phyloP scores from a whole-genome alignment of 352 stramenopile genomes.

The Phytophthora pini region DNA sequence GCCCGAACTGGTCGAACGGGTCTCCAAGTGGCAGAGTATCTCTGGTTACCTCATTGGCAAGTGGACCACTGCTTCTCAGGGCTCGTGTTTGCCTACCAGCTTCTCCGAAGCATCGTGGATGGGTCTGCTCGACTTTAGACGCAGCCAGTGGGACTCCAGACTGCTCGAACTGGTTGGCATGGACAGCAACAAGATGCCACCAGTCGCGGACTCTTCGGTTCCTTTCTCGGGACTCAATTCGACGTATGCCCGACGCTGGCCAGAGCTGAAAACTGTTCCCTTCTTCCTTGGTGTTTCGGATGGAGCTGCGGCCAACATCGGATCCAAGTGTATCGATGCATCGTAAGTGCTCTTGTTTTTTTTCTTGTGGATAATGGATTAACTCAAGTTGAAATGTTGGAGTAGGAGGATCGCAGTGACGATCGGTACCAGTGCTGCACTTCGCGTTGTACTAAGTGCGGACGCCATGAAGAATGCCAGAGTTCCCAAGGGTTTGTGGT shows the following conservation, averaged over 20 bases:
- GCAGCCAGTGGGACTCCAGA: constrained; percentile 83
- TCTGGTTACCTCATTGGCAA: constrained; percentile 88
- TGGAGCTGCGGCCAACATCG: constrained; percentile 94
- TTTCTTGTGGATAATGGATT: constrained; percentile 7
- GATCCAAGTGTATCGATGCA: constrained; percentile 91
- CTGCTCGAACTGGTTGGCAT: constrained; percentile 81
- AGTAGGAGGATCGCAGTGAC: constrained; percentile 92
- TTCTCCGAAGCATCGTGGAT: constrained; percentile 96
- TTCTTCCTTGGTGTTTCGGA: constrained; percentile 94
- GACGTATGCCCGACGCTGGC: constrained; percentile 72
- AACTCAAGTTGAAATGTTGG: constrained; percentile 1
- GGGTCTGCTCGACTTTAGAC: constrained; percentile 92
- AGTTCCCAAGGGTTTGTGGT: constrained; percentile 93
- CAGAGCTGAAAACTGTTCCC: constrained; percentile 62
- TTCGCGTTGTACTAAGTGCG: constrained; percentile 86
- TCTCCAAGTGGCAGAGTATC: constrained; percentile 91
- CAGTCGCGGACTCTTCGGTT: constrained; percentile 69
- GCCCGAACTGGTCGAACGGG: constrained; percentile 41
- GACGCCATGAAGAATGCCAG: constrained; percentile 56
- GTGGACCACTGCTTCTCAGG: constrained; percentile 67
- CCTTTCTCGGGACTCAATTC: constrained; percentile 63
- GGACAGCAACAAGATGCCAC: constrained; percentile 73
- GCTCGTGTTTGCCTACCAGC: constrained; percentile 80
- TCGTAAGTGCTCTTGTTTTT: constrained; percentile 46
- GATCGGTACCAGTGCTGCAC: constrained; percentile 94